Evolutionary conservation across 306 rosid species (phyloP).

Genomic region (barrel medic (Medicago truncatula)): DNA sequence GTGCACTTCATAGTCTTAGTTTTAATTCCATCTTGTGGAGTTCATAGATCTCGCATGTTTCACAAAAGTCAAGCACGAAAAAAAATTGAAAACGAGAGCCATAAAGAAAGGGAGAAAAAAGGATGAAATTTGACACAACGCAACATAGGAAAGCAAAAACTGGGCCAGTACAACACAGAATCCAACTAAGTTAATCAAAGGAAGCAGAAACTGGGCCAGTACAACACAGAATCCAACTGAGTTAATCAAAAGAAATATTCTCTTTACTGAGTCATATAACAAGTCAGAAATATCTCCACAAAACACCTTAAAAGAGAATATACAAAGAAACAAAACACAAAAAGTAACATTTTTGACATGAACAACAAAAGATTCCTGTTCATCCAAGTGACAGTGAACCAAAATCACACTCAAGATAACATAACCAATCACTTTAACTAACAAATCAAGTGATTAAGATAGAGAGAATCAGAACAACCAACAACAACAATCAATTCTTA

Average conservation of each 20-base stretch:
- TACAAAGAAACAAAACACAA: not conserved
- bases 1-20: not conserved
- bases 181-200: too few relatives aligned
- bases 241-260: slow-evolving; percentile 10
- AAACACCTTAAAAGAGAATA: slow-evolving; percentile 11
- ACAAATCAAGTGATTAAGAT: not conserved
- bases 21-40: slow-evolving; percentile 7
- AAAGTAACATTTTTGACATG: not conserved
- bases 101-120: not conserved
- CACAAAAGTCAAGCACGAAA: slow-evolving; percentile 26
- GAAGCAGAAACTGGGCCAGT: not conserved
- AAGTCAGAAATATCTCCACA: not conserved
- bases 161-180: slow-evolving; percentile 6
- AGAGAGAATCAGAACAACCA: not conserved
- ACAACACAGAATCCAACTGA: slow-evolving; percentile 31
- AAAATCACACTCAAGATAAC: slow-evolving; percentile 1
- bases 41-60: not conserved
- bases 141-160: not conserved
- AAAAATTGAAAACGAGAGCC: not conserved
- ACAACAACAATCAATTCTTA: too few relatives aligned
- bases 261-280: not conserved
- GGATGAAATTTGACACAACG: not conserved
- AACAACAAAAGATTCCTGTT: slow-evolving; percentile 12
- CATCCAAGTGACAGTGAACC: not conserved
- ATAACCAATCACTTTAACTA: slow-evolving; percentile 15